A percentile compares a stretch with the other conserved stretches of the same genome.
phyloP scores from a whole-genome alignment of 192 early-diverging fungal species.

The Diversispora eburnea region DNA sequence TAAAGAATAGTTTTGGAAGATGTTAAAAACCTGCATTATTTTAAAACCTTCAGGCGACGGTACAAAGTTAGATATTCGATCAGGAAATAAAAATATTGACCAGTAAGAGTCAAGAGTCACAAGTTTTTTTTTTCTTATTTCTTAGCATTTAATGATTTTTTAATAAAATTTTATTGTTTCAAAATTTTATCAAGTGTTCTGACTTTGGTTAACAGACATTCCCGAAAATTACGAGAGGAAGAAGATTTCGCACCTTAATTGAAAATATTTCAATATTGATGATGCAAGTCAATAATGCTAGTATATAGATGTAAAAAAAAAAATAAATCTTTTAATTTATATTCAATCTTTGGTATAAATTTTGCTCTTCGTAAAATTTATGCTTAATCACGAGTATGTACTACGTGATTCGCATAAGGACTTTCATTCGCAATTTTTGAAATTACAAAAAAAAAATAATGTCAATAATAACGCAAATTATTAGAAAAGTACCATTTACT shows the following conservation, averaged over 20 bases:
- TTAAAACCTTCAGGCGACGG: conserved; percentile 13
- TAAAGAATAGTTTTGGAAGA: background rate
- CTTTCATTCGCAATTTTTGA: too few relatives aligned
- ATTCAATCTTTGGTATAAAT: too few relatives aligned
- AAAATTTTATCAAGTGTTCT: conserved; percentile 13
- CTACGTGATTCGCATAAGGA: too few relatives aligned
- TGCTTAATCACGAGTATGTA: too few relatives aligned
- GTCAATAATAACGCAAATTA: too few relatives aligned
- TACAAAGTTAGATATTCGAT: conserved; percentile 1
- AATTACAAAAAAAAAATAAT: too few relatives aligned
- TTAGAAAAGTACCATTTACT: too few relatives aligned
- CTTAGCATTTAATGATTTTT: background rate
- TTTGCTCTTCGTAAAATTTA: too few relatives aligned
- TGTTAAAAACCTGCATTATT: background rate
- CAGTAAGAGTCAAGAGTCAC: background rate
- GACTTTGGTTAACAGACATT: conserved; percentile 5
- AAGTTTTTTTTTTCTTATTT: background rate
- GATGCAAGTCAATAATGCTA: too few relatives aligned
- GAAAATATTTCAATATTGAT: too few relatives aligned
- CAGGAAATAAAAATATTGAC: conserved; percentile 11
- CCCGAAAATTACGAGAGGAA: conserved; percentile 16
- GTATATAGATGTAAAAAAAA: too few relatives aligned
- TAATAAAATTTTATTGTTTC: background rate
- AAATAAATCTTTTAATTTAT: too few relatives aligned
- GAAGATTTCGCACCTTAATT: conserved; percentile 13